Evolutionary conservation across 345 rosid species (phyloP).

Genomic region (Xanthoceras sorbifolium): DNA sequence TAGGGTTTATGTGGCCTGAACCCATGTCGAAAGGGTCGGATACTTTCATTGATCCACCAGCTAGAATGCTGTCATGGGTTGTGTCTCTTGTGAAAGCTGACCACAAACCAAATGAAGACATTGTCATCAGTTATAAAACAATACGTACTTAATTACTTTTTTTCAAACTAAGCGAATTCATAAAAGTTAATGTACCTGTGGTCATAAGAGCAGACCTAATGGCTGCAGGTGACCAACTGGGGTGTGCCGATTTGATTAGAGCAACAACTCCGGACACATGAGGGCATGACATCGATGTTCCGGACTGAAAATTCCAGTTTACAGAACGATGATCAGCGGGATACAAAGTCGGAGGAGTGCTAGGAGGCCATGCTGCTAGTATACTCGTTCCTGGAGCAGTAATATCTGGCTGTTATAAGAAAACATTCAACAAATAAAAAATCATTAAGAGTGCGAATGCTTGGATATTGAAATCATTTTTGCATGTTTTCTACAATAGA

Average conservation of each 20-base stretch:
- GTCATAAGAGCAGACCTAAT: constrained; percentile 78
- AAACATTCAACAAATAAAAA: neutral
- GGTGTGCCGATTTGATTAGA: constrained; percentile 62
- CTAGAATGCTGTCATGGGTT: constrained; percentile 32
- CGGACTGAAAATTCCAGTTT: constrained; percentile 65
- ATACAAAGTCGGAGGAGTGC: constrained; percentile 43
- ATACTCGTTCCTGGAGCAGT: constrained; percentile 69
- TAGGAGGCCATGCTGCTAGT: constrained; percentile 75
- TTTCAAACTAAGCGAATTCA: too few relatives aligned
- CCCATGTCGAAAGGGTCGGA: constrained; percentile 61
- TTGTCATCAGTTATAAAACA: too few relatives aligned
- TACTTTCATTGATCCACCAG: constrained; percentile 41
- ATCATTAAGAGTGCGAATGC: too few relatives aligned
- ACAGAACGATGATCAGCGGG: constrained; percentile 35
- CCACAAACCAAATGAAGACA: neutral
- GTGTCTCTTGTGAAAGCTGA: constrained; percentile 45
- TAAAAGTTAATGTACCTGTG: constrained; percentile 52
- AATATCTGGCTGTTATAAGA: constrained; percentile 58
- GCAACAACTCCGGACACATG: constrained; percentile 69
- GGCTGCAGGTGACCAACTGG: constrained; percentile 72
- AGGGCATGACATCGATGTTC: constrained; percentile 82
- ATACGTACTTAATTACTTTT: too few relatives aligned
- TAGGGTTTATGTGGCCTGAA: constrained; percentile 64
- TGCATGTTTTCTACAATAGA: too few relatives aligned
- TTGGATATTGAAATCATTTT: too few relatives aligned